These are phyloP conservation scores for Neophaeococcomyces mojaviensis DNA, from an alignment of 2,329 filamentous ascomycete species.

Conservation along the genomic window DNA sequence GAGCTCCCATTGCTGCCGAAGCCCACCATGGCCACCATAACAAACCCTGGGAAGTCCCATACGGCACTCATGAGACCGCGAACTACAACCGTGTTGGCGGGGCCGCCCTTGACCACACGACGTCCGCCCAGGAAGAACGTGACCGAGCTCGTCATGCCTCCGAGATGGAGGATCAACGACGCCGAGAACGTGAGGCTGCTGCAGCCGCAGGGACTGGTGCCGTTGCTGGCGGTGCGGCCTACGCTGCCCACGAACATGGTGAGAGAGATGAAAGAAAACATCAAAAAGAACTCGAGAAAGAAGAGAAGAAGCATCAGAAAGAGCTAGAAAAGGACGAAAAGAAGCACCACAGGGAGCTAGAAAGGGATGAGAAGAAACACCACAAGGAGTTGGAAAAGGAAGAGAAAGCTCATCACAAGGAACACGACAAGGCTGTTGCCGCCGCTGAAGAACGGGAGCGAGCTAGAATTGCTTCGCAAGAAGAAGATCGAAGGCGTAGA, in stretches of 20 bases:
- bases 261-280: conserved; percentile 14
- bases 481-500: conserved; percentile 9
- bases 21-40: too few relatives aligned
- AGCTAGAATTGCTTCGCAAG: conserved; percentile 1
- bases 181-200: not conserved
- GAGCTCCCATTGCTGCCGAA: too few relatives aligned
- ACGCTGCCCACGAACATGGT: not conserved
- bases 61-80: too few relatives aligned
- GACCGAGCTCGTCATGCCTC: too few relatives aligned
- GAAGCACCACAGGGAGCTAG: conserved; percentile 11
- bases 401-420: conserved; percentile 10
- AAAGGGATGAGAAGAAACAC: conserved; percentile 11
- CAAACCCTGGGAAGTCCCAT: too few relatives aligned
- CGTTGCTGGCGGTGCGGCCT: conserved; percentile 4
- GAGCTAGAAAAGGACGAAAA: conserved; percentile 14
- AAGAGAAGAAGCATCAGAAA: conserved; percentile 11
- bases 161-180: not conserved
- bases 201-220: conserved; percentile 5
- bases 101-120: too few relatives aligned
- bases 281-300: conserved; percentile 12
- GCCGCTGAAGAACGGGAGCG: not conserved
- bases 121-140: too few relatives aligned
- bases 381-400: conserved; percentile 15
- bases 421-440: too few relatives aligned
- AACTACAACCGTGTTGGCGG: too few relatives aligned